phyloP scores from a whole-genome alignment of 257 asterid genomes.

The Nyctanthes arbortristis region DNA sequence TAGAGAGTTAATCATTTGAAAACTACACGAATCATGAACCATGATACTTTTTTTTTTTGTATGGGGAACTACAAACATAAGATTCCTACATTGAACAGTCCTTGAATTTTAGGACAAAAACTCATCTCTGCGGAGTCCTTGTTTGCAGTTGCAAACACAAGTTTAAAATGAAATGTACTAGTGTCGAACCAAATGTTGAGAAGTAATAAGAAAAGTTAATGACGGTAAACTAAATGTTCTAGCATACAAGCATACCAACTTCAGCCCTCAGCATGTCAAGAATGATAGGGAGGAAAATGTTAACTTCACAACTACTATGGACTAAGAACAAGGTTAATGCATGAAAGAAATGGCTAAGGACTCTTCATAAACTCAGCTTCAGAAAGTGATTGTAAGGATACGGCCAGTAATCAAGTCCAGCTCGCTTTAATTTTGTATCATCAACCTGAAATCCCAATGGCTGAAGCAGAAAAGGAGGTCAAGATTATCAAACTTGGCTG shows the following conservation, averaged over 20 bases:
- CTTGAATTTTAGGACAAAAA: slow-evolving; percentile 10
- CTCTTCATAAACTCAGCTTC: neutral
- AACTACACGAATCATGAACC: neutral
- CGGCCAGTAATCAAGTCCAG: slow-evolving; percentile 99
- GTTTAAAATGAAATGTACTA: neutral
- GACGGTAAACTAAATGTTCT: neutral
- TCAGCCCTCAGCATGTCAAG: neutral
- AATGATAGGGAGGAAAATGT: neutral
- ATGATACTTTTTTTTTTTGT: neutral
- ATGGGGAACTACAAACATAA: slow-evolving; percentile 7
- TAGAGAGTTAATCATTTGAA: slow-evolving; percentile 44
- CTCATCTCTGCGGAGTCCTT: neutral
- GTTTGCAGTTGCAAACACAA: neutral
- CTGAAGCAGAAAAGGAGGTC: slow-evolving; percentile 43
- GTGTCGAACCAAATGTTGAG: too few species aligned
- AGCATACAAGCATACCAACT: neutral
- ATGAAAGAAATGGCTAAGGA: neutral
- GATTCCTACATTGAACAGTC: slow-evolving; percentile 1
- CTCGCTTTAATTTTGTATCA: slow-evolving; percentile 81
- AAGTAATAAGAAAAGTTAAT: neutral
- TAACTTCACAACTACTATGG: neutral
- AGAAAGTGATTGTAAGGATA: slow-evolving; percentile 51
- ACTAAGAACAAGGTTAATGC: neutral
- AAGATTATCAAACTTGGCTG: slow-evolving; percentile 8
- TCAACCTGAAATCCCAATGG: slow-evolving; percentile 93